Evolutionary conservation across 2,329 filamentous ascomycete species (phyloP), one percentile per base, ranked within the genome.

Genomic region (Coniochaeta sp.): DNA sequence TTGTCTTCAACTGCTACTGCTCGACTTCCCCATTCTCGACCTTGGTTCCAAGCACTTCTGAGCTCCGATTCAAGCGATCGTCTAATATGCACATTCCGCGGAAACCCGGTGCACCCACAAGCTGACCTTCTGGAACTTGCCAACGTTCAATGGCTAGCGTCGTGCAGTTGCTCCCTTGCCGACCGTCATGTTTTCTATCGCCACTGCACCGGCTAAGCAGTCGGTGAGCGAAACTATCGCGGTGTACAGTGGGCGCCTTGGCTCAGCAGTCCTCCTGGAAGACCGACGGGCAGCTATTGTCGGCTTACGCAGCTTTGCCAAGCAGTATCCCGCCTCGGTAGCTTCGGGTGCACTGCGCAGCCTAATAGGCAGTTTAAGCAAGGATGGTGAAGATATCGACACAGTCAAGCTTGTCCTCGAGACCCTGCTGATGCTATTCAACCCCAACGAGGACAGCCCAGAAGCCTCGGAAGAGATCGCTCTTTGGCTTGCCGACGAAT

Each of bases 391-490:
- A 71, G 95, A 99, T 81, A 89, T 96, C 61, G 95, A 99, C 73
- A 99, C 96, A 5, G 89, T 96, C 71, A 96, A 97, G 76, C 86
- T 96, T 60, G 90, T 96, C 62, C 81, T 99, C 65, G 95, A 99
- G 82, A 99, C 96, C 52, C 79, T 99, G 68, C 80, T 98, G 72
- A 93, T 96, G 87, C 86, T 99, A 44, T 98, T 98, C 73, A 86
- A 75, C 64, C 85, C 86, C 44, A 87, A 87, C 66, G 79, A 83
- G 66, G 78, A 80, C 70, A 96, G 91, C 80, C 84, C 91, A 34
- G 93, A 98, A 81, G 91, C 93, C 59, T 96, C 93, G 16, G 93
- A 98, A 65, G 95, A 99, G 75, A 96, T 99, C 67, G 89, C 89
- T 19, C 79, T 98, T 30, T 99, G 95, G 92, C 81, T 99, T 61